Percentiles rank a stretch among this genome's conserved stretches.
These are phyloP conservation scores for Dryas octopetala DNA, from an alignment of 306 rosid species.

Conservation along the genomic window DNA sequence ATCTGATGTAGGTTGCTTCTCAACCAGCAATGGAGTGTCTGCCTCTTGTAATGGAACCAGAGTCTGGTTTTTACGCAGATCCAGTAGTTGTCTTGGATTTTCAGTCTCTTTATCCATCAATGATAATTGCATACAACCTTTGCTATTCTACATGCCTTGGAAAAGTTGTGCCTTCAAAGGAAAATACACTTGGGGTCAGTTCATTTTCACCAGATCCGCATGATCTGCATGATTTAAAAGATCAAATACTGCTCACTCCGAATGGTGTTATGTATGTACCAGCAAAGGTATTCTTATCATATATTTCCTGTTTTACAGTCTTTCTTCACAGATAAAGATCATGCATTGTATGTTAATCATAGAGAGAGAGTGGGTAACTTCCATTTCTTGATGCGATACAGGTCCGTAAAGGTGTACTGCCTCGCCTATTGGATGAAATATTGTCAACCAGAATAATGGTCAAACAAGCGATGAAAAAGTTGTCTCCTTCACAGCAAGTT, in stretches of 20 bases:
- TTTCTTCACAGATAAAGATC: not conserved
- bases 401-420: conserved; percentile 85
- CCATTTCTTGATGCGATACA: conserved; percentile 32
- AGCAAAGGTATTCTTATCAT: conserved; percentile 56
- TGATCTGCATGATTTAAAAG: conserved; percentile 57
- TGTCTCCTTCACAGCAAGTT: conserved; percentile 71
- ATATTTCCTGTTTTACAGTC: conserved; percentile 1
- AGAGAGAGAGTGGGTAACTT: conserved; percentile 17
- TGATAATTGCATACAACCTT: conserved; percentile 96
- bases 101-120: conserved; percentile 96
- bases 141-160: conserved; percentile 96
- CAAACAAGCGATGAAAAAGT: conserved; percentile 80
- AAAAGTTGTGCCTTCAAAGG: conserved; percentile 61
- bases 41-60: conserved; percentile 98
- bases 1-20: conserved; percentile 76
- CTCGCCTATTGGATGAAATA: conserved; percentile 88
- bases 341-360: not conserved
- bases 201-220: conserved; percentile 64
- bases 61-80: conserved; percentile 92
- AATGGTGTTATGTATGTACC: conserved; percentile 93
- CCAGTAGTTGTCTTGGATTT: conserved; percentile 92
- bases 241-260: conserved; percentile 80
- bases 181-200: conserved; percentile 78
- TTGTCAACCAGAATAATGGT: conserved; percentile 93
- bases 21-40: conserved; percentile 99